Percentiles rank a stretch among this genome's conserved stretches.
These are phyloP conservation scores for Neurospora sp. DNA, from an alignment of 495 filamentous ascomycete genomes.

Conservation along the genomic window DNA sequence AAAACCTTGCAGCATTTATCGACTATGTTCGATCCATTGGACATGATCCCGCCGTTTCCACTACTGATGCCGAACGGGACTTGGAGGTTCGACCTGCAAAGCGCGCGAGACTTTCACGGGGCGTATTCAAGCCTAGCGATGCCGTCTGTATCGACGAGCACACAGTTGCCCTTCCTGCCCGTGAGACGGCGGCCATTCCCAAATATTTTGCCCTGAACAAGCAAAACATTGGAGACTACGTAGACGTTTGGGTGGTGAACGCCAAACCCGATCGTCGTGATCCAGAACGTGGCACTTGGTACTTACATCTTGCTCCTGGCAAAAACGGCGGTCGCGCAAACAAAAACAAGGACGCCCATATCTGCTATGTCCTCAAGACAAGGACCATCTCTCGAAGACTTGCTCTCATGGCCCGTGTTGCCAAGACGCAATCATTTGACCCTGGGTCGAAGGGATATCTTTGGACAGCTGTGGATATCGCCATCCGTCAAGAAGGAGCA, in stretches of 20 bases:
- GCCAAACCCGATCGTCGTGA: not conserved
- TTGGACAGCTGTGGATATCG: constrained; percentile 13
- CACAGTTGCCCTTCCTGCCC: constrained; percentile 3
- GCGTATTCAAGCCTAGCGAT: not conserved
- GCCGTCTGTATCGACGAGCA: constrained; percentile 19
- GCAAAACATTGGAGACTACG: constrained; percentile 5
- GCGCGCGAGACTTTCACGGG: constrained; percentile 8
- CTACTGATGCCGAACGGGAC: not conserved
- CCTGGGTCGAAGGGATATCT: constrained; percentile 12
- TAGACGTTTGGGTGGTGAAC: not conserved
- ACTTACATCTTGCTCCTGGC: constrained; percentile 6
- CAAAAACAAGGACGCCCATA: not conserved
- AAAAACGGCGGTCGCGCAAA: not conserved
- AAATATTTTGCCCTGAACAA: not conserved
- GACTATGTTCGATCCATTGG: constrained; percentile 1
- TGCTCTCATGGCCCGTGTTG: constrained; percentile 7
- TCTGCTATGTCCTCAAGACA: constrained; percentile 1
- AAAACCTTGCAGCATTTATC: constrained; percentile 10
- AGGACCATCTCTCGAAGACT: not conserved
- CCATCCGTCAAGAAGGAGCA: constrained; percentile 9
- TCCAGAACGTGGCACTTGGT: not conserved
- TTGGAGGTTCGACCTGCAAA: constrained; percentile 7
- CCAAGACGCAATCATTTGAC: constrained; percentile 1
- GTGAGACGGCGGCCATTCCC: not conserved
- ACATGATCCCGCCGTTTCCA: not conserved